Percentiles rank a stretch among this genome's conserved stretches.
These are phyloP conservation scores for Candida smagusa DNA, from an alignment of 1,139 yeast genomes.

Conservation along the genomic window DNA sequence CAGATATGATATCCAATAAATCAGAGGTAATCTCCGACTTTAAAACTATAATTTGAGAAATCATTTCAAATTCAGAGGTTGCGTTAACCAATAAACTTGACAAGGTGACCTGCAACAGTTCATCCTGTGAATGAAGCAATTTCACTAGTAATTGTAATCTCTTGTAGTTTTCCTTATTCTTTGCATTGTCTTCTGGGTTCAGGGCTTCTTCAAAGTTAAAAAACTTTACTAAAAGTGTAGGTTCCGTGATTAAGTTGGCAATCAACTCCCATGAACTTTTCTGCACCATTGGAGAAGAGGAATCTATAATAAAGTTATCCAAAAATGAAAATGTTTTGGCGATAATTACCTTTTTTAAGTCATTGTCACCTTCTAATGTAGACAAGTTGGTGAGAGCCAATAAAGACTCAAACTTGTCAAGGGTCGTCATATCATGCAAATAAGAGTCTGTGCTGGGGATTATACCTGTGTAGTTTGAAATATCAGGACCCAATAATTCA, in stretches of 20 bases:
- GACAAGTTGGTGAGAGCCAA: constrained; percentile 51
- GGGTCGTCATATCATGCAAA: constrained; percentile 24
- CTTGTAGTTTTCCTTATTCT: constrained; percentile 20
- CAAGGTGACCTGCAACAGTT: constrained; percentile 36
- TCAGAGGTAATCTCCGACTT: constrained; percentile 22
- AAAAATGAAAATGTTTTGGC: constrained; percentile 29
- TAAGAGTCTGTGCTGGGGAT: constrained; percentile 12
- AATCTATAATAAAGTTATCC: constrained; percentile 38
- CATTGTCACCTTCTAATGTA: constrained; percentile 19
- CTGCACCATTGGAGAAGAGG: constrained; percentile 36
- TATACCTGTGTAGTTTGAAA: constrained; percentile 16
- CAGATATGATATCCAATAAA: constrained; percentile 19
- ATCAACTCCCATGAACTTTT: constrained; percentile 47
- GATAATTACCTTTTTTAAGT: constrained; percentile 30
- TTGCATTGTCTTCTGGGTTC: constrained; percentile 8
- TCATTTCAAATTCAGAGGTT: constrained; percentile 44
- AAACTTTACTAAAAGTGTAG: constrained; percentile 45
- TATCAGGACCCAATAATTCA: constrained; percentile 42
- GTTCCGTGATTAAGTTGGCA: constrained; percentile 43
- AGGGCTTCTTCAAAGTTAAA: constrained; percentile 38
- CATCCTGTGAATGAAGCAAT: constrained; percentile 37
- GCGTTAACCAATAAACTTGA: constrained; percentile 51
- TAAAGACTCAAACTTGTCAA: constrained; percentile 44
- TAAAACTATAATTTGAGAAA: constrained; percentile 30
- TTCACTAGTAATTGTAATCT: constrained; percentile 38